A percentile compares a stretch with the other conserved stretches of the same genome.
Conservation (phyloP, 345 rosid species). For the Populus tremula region DNA sequence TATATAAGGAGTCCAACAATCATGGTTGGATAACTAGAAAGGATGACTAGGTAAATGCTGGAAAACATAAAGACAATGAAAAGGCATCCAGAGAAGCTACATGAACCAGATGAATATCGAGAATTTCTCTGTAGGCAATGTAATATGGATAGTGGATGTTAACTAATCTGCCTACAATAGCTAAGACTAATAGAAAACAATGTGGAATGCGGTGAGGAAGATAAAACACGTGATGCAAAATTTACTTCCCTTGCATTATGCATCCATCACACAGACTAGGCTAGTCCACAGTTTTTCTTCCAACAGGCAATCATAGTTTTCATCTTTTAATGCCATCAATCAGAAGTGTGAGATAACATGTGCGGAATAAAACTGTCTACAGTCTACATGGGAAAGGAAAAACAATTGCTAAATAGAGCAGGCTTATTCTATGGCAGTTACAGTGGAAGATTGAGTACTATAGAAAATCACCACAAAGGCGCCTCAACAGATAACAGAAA, state of each 20-base stretch:
- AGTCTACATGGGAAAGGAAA: background rate
- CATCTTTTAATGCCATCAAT: background rate
- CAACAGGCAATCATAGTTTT: background rate
- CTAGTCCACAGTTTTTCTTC: background rate
- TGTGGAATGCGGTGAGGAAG: background rate
- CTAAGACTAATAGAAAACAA: background rate
- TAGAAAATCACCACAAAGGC: background rate
- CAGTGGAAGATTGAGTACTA: background rate
- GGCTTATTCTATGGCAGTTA: background rate
- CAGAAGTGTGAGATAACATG: background rate
- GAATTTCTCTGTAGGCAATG: background rate
- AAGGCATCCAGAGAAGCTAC: background rate
- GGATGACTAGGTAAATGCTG: background rate
- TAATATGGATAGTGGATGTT: background rate
- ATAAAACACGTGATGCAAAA: background rate
- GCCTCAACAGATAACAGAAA: background rate
- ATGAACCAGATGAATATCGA: background rate
- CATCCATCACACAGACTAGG: background rate
- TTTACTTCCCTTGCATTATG: background rate
- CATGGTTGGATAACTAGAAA: background rate
- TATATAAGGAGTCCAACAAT: background rate
- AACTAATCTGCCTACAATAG: background rate
- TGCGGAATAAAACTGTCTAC: background rate
- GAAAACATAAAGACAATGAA: background rate
- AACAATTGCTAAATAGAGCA: background rate